These are phyloP conservation scores for Combretum micranthum DNA, from an alignment of 345 rosid species.

Conservation along the genomic window DNA sequence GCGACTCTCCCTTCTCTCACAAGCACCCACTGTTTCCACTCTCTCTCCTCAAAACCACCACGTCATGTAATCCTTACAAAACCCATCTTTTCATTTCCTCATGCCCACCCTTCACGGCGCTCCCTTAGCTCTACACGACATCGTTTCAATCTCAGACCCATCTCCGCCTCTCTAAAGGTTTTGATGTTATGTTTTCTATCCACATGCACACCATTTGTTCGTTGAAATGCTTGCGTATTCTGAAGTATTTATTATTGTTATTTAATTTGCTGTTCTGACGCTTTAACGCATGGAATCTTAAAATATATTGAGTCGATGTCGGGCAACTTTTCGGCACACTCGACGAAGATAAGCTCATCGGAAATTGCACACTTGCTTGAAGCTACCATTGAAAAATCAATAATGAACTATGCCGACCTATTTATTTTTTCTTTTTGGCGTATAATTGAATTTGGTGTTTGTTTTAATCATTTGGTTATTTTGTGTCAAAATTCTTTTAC, in stretches of 20 bases:
- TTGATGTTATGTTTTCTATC: neutral
- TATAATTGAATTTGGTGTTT: too few species aligned
- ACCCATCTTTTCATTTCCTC: slow-evolving; percentile 19
- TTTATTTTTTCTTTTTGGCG: too few species aligned
- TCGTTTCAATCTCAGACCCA: slow-evolving; percentile 7
- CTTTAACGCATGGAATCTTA: too few species aligned
- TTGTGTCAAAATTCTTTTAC: too few species aligned
- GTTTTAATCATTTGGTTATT: too few species aligned
- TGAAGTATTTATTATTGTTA: neutral
- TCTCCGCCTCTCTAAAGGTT: slow-evolving; percentile 49
- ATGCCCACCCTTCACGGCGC: slow-evolving; percentile 14
- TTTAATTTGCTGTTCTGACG: neutral
- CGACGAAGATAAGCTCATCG: too few species aligned
- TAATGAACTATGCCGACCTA: too few species aligned
- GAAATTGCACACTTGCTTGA: too few species aligned
- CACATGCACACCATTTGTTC: slow-evolving; percentile 35
- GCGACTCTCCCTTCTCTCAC: too few species aligned
- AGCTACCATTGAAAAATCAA: too few species aligned
- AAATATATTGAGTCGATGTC: too few species aligned
- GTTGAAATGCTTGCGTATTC: slow-evolving; percentile 30
- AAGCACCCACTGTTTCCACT: neutral
- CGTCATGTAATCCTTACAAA: slow-evolving; percentile 17
- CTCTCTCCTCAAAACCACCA: slow-evolving; percentile 21
- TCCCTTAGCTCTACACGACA: slow-evolving; percentile 11
- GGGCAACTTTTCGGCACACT: too few species aligned